A percentile compares a stretch with the other conserved stretches of the same genome.
These are phyloP conservation scores for Phytomonas sp. DNA, from an alignment of 208 protist species.

Conservation along the genomic window DNA sequence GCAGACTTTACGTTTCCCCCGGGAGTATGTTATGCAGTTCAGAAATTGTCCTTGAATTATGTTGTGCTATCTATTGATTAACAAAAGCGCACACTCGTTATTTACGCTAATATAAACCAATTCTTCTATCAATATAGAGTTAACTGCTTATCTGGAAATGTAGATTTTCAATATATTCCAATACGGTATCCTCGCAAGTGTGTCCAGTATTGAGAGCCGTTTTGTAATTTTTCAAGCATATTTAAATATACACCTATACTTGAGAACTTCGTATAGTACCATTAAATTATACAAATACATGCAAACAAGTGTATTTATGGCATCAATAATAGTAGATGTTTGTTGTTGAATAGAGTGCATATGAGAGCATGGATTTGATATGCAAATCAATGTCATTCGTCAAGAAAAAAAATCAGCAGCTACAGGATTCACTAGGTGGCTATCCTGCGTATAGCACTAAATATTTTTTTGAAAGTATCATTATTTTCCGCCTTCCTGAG, in stretches of 20 bases:
- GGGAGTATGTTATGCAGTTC: background rate
- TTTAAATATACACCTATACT: background rate
- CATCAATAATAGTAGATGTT: background rate
- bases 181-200: background rate
- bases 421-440: background rate
- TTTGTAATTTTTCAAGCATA: background rate
- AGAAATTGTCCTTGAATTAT: background rate
- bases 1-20: background rate
- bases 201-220: background rate
- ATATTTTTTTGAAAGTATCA: background rate
- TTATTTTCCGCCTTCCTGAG: background rate
- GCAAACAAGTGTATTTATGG: background rate
- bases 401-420: background rate
- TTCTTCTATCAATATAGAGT: background rate
- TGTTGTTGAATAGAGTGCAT: background rate
- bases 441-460: background rate
- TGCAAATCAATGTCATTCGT: background rate
- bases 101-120: background rate
- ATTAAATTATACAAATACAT: background rate
- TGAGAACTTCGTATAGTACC: background rate
- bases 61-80: background rate
- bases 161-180: conserved; percentile 1
- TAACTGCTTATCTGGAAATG: background rate
- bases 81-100: background rate
- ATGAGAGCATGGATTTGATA: background rate